These are phyloP conservation scores for Petunia secreta DNA, from an alignment of 257 asterid genomes.

Conservation along the genomic window DNA sequence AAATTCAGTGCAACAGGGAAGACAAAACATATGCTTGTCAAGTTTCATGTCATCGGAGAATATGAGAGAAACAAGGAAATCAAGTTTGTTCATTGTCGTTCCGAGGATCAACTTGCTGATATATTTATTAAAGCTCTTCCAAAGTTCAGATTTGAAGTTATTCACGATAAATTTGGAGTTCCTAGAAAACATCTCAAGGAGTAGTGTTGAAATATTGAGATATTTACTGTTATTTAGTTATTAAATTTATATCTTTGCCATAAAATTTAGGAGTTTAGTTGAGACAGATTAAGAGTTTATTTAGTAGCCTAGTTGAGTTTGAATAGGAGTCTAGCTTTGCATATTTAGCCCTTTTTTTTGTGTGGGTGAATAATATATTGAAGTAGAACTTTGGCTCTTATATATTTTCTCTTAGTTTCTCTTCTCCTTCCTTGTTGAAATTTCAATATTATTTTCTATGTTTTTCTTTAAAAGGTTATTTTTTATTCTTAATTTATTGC, in stretches of 20 bases:
- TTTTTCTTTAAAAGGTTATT: too few species aligned
- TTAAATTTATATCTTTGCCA: too few species aligned
- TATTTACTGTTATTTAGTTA: too few species aligned
- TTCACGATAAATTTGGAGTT: too few species aligned
- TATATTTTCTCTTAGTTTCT: not conserved
- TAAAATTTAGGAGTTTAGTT: slow-evolving; percentile 2
- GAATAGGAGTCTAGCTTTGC: not conserved
- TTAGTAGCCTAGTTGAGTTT: not conserved
- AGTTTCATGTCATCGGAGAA: not conserved
- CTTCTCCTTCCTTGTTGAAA: not conserved
- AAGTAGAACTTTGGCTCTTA: not conserved
- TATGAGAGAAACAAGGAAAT: not conserved
- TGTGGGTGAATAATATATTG: not conserved
- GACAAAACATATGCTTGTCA: not conserved
- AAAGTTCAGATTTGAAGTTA: not conserved
- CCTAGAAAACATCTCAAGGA: not conserved
- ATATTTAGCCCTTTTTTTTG: not conserved
- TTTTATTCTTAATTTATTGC: too few species aligned
- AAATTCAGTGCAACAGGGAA: not conserved
- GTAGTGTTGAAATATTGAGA: too few species aligned
- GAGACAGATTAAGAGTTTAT: not conserved
- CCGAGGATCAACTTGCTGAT: not conserved
- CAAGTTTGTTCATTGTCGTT: not conserved
- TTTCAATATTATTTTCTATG: not conserved
- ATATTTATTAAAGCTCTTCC: not conserved